Evolutionary conservation across 1,139 yeast species (phyloP), one percentile per base, ranked within the genome.

Genomic region (Hyphopichia khmerensis): DNA sequence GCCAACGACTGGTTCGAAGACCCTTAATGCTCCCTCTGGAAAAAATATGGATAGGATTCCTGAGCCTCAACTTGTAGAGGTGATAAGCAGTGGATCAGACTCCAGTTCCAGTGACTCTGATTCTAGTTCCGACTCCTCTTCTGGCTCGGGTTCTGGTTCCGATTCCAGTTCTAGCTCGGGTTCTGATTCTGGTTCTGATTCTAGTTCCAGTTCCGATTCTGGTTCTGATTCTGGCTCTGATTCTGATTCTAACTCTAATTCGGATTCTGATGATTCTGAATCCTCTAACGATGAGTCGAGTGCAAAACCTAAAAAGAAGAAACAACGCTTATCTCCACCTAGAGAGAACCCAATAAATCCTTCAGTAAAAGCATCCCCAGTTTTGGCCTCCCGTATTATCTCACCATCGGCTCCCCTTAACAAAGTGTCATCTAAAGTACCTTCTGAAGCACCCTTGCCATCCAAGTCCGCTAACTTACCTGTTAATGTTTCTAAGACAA

Each of bases 221-320:
- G 27, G 27, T 13, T 17, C 40, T 33, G 40, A 23, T 16, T 24
- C 40, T 13, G 26, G 32, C n/a, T 23, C 40, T 13, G 33, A n/a
- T 8, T 36, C 39, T 36, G 10, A 13, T 13, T 26, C 29, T 11
- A 26, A 13, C 29, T 26, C 44, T 11, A 45, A 37, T 24, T 40
- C 43, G 27, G 47, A 44, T 21, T 48, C 51, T 2, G 50, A 46
- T 24, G 47, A 39, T 2, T 44, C 44, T 13, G 50, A 44, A 11
- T 39, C 41, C 13, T 33, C 42, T 36, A 38, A 34, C 15, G 36
- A 34, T 2, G 51, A 46, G 5, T 45, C 46, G 9, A 61, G 56
- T 5, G 60, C 49, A 4, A 57, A 50, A 15, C 51, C 55, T 3
- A 51, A 10, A 50, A 54, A 35, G 54, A 54, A 38, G 48, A 57